Conservation (phyloP, 768 basidiomycete genomes). For the Baorangia bicolor region DNA sequence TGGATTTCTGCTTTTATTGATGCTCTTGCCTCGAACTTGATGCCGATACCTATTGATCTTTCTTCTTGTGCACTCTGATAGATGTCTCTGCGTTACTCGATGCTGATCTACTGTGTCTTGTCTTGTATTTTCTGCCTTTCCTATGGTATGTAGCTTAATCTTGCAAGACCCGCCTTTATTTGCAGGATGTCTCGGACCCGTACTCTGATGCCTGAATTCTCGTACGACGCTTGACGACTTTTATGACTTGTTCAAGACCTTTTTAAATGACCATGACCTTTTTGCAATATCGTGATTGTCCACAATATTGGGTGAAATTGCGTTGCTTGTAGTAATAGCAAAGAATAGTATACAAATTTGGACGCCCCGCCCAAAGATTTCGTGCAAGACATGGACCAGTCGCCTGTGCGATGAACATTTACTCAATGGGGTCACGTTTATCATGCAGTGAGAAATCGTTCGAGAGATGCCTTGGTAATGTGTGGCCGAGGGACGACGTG, state of each 20-base stretch:
- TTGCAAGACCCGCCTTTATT: background rate
- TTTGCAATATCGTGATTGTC: no score
- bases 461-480: no score
- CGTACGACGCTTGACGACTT: background rate
- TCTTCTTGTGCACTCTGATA: background rate
- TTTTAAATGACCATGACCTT: background rate
- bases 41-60: background rate
- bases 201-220: background rate
- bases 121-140: background rate
- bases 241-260: background rate
- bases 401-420: no score
- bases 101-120: background rate
- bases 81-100: background rate
- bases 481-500: no score
- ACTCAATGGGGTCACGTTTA: no score
- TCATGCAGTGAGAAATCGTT: no score
- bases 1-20: background rate
- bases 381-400: no score
- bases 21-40: background rate
- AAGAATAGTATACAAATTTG: no score
- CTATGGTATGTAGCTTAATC: background rate
- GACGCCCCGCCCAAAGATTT: no score
- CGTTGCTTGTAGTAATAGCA: no score
- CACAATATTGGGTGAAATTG: no score
- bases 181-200: background rate